A percentile compares a stretch with the other conserved stretches of the same genome.
phyloP scores from a whole-genome alignment of 192 early-diverging fungal genomes.

The Funneliformis geosporum region DNA sequence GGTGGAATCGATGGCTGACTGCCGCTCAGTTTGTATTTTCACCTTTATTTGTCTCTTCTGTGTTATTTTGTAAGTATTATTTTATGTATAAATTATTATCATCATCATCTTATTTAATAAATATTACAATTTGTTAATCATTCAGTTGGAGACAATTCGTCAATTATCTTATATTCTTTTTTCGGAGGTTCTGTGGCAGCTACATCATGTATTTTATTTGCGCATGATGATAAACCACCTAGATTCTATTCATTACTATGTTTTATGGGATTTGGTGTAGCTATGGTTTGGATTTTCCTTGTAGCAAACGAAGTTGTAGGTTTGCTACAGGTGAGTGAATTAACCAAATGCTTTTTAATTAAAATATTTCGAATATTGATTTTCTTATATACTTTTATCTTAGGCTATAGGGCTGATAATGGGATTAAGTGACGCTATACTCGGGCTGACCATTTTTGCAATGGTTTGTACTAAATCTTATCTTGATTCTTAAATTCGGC shows the following conservation, averaged over 20 bases:
- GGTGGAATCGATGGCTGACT: conserved; percentile 59
- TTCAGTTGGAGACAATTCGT: conserved; percentile 36
- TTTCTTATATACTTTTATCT: not conserved
- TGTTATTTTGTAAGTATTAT: conserved; percentile 38
- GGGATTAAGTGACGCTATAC: conserved; percentile 76
- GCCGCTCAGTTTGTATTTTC: conserved; percentile 57
- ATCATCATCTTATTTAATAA: not conserved
- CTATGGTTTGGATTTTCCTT: conserved; percentile 84
- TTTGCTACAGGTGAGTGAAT: conserved; percentile 58
- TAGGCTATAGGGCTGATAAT: conserved; percentile 76
- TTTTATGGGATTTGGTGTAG: conserved; percentile 74
- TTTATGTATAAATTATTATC: not conserved
- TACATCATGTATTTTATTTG: conserved; percentile 36
- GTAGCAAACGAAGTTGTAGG: conserved; percentile 91
- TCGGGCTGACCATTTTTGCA: conserved; percentile 84
- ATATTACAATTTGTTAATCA: not conserved
- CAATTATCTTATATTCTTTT: conserved; percentile 38
- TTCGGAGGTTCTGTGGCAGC: conserved; percentile 37
- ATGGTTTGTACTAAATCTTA: conserved; percentile 51
- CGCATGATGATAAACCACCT: conserved; percentile 45
- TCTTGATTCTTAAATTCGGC: conserved; percentile 1
- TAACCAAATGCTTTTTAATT: not conserved
- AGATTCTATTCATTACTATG: conserved; percentile 50
- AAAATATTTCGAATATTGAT: not conserved
- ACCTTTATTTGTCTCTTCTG: conserved; percentile 54